Percentiles rank a stretch among this genome's conserved stretches.
phyloP scores from a whole-genome alignment of 345 rosid genomes.

The Ceriops zippeliana region DNA sequence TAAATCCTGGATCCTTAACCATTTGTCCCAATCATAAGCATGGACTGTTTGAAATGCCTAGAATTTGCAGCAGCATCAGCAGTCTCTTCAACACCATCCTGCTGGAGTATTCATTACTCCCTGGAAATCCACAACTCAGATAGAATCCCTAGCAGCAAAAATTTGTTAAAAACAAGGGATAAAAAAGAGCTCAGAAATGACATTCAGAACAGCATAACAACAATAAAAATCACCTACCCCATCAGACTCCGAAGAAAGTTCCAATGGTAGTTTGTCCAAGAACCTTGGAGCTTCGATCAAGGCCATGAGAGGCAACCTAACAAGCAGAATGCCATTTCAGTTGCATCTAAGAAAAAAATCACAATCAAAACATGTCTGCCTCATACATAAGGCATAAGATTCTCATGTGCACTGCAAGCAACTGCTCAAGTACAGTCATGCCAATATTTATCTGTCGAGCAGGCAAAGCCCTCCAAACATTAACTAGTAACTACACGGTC shows the following conservation, averaged over 20 bases:
- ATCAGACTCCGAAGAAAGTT: constrained; percentile 41
- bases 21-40: constrained; percentile 4
- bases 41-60: constrained; percentile 6
- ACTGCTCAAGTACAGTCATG: no score
- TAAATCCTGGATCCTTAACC: constrained; percentile 14
- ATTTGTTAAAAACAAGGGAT: background rate
- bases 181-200: constrained; percentile 2
- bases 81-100: background rate
- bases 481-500: background rate
- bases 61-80: constrained; percentile 10
- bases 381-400: background rate
- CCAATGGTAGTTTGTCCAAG: constrained; percentile 74
- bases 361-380: background rate
- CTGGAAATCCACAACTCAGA: background rate
- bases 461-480: background rate
- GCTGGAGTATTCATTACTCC: background rate
- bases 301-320: constrained; percentile 96
- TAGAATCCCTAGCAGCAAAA: background rate
- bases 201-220: constrained; percentile 11
- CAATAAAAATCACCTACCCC: constrained; percentile 23
- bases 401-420: background rate
- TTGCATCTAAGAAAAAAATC: background rate
- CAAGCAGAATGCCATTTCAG: constrained; percentile 2
- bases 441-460: no score
- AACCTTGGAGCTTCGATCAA: constrained; percentile 72